Base-by-base conservation (phyloP, 1,139 yeast species). In the Wickerhamomyces sp. region DNA sequence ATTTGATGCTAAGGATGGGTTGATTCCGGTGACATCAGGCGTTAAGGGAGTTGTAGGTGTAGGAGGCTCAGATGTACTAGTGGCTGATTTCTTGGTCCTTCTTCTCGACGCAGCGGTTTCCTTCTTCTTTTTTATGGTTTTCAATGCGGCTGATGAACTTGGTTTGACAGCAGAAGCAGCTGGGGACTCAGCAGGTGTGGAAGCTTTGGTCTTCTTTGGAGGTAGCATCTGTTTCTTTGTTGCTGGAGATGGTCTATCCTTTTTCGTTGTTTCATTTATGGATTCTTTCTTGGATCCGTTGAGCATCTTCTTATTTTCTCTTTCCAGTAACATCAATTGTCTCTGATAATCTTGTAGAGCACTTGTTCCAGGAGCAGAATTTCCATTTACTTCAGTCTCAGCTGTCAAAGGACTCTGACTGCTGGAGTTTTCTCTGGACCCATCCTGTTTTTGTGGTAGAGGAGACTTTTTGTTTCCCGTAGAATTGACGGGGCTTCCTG, bases 341-440 rank as follows among this genome's bases (percentile, higher is more conserved):
- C 78, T 78, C 62, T 85, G 93, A 62, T 85, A 85, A 60, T 84
- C 91, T 52, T 81, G 85, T 41, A 84, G 67, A 5, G 78, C 76
- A 36, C 58, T 61, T 26, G 58, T 53, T 11, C 60, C 55, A 11
- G 58, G 44, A 23, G 44, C 37, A 11, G 41, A 36, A 7, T 37
- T 14, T 15, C 32, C 8, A 27, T 38, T 26, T 5, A 43, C 48
- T 27, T 43, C 37, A 10, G 30, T 41, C 2, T 42, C 41, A 10
- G 42, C 35, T 10, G 47, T 29, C 9, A 51, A 43, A 15, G 56
- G 53, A 27, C 54, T 52, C 27, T 51, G 45, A 13, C 39, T 32
- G 33, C 41, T 50, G 0, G 47, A 32, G 9, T 35, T 31, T 11
- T 34, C 34, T 29, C 14, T 32, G 27, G 37, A 31, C 29, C 40